These are phyloP conservation scores for Cryptococcus floricola DNA, from an alignment of 1,284 basidiomycete genomes.

Conservation along the genomic window DNA sequence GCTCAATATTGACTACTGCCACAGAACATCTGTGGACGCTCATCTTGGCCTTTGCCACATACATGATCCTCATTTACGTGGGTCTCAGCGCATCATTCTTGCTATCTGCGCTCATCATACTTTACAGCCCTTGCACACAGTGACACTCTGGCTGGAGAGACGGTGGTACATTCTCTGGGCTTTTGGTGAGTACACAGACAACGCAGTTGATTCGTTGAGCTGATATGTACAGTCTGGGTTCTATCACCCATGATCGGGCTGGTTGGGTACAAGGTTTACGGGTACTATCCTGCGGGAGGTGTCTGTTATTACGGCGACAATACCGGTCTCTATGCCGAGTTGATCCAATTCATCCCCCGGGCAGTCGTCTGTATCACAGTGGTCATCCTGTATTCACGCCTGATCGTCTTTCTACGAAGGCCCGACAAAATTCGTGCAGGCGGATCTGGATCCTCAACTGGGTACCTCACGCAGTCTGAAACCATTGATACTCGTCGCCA, in stretches of 20 bases:
- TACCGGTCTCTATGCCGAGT: conserved; percentile 41
- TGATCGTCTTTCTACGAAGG: conserved; percentile 49
- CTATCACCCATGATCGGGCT: conserved; percentile 29
- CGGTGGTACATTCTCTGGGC: conserved; percentile 42
- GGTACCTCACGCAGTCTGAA: conserved; percentile 9
- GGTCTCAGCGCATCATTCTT: not conserved
- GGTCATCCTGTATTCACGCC: conserved; percentile 43
- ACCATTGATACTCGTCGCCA: not conserved
- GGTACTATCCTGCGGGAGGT: conserved; percentile 43
- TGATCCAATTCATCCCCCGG: conserved; percentile 50
- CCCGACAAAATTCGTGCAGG: conserved; percentile 48
- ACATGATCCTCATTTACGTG: conserved; percentile 48
- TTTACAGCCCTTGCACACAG: conserved; percentile 39
- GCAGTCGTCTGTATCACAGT: conserved; percentile 45
- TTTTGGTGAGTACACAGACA: conserved; percentile 17
- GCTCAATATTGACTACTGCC: not conserved
- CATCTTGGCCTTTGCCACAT: conserved; percentile 44
- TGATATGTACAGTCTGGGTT: conserved; percentile 30
- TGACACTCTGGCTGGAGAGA: conserved; percentile 44
- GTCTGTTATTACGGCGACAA: conserved; percentile 45
- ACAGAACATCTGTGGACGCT: conserved; percentile 50
- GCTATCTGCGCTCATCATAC: not conserved
- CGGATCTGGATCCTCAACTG: conserved; percentile 26
- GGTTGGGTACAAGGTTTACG: conserved; percentile 38
- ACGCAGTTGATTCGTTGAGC: not conserved